Evolutionary conservation across 805 yeast species (phyloP), one percentile per base, ranked within the genome.

Genomic region (Blastobotrys muscicola): DNA sequence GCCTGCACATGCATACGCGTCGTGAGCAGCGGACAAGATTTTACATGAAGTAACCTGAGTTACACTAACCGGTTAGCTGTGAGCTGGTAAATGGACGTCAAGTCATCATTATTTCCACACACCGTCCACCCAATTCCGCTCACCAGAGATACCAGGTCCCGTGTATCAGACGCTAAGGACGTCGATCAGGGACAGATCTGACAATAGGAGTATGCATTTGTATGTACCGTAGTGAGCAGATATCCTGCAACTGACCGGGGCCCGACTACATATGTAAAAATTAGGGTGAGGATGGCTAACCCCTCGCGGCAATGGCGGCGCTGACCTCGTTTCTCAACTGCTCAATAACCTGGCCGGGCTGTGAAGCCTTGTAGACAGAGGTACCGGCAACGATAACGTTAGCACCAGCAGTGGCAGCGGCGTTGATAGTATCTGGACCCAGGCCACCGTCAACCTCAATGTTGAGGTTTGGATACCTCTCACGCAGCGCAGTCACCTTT

Each of bases 371-470:
- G 69, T 89, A 92, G 11, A 90, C 94, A 40, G 94, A 75, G 11
- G 97, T 90, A 38, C 98, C 98, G 3, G 98, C 97, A 39, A 92
- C 98, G 58, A 92, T 87, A 39, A 89, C 96, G 59, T 92, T 92
- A 41, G 98, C 98, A 45, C 98, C 98, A 8, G 97, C 97, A 43
- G 76, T 73, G n/a, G 97, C 95, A 35, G 97, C 97, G 13, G 70
- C 73, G 43, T 78, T 82, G 39, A 90, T 80, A 1, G 95, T 92
- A 36, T 78, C 87, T 50, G 78, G 79, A 45, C 94, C 94, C 47
- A 92, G 69, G 0, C 98, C 98, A 51, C 98, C 98, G 63, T 92
- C 98, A 13, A 92, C 98, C 67, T 92, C 90, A 54, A 92, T 85
- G 65, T 90, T 80, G 61, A 90, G 68, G 13, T 79, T 61, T 9